Conservation (phyloP, 768 basidiomycete genomes). For the Gloeopeniophorella convolvens region DNA sequence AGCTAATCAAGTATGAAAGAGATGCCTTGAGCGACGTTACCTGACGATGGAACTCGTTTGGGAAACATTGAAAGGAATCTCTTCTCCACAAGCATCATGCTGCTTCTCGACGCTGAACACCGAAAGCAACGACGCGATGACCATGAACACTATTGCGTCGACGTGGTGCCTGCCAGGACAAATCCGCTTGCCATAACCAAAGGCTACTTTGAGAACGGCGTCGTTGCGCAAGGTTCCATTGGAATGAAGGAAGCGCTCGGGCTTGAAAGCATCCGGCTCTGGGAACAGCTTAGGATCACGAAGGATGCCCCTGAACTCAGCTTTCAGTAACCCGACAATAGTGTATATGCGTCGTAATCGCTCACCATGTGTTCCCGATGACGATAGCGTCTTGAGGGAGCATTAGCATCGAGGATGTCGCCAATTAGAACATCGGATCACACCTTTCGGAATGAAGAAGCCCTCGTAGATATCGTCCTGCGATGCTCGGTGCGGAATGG, state of each 20-base stretch:
- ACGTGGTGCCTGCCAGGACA: conserved; percentile 17
- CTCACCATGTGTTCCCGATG: conserved; percentile 20
- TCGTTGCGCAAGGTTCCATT: conserved; percentile 11
- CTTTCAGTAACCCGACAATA: no score
- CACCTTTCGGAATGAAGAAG: conserved; percentile 17
- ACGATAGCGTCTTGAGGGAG: conserved; percentile 15
- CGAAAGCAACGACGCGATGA: conserved; percentile 3
- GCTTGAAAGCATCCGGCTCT: conserved; percentile 41
- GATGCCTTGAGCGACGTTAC: no score
- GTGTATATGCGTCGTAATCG: no score
- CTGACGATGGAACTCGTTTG: neutral
- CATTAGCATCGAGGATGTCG: neutral
- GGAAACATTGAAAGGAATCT: neutral
- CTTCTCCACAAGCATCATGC: neutral
- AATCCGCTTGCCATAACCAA: conserved; percentile 20
- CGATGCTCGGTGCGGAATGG: conserved; percentile 11
- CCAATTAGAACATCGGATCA: neutral
- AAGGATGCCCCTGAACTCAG: conserved; percentile 26
- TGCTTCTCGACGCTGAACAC: conserved; percentile 1
- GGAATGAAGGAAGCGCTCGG: conserved; percentile 34
- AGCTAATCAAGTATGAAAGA: no score
- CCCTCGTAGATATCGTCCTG: conserved; percentile 21
- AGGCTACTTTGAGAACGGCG: conserved; percentile 1
- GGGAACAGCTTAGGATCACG: conserved; percentile 45
- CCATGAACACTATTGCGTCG: conserved; percentile 4